Percentiles rank a stretch among this genome's conserved stretches.
These are phyloP conservation scores for Themeda triandra DNA, from an alignment of 176 grass and related monocot species.

Conservation along the genomic window DNA sequence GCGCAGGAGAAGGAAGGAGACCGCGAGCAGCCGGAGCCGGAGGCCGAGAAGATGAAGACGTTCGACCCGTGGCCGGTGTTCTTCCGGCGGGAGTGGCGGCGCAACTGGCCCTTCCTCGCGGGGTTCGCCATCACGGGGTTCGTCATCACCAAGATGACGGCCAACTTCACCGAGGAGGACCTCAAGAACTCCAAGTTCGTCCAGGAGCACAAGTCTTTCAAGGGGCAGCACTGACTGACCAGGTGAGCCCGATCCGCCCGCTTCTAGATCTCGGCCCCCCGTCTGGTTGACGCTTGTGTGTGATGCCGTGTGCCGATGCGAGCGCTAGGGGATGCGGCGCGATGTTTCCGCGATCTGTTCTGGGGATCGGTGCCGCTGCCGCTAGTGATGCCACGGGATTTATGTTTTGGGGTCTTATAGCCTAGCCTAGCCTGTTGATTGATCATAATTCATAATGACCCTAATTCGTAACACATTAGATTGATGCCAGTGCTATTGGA, in stretches of 20 bases:
- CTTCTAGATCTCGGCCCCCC: not conserved
- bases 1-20: not conserved
- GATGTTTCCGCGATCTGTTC: not conserved
- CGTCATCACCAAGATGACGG: slow-evolving; percentile 63
- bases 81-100: slow-evolving; percentile 74
- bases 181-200: slow-evolving; percentile 72
- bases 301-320: not conserved
- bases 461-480: too few relatives aligned
- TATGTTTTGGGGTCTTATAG: not conserved
- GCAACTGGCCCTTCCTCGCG: slow-evolving; percentile 80
- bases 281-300: not conserved
- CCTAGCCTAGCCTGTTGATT: not conserved
- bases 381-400: not conserved
- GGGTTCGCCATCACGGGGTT: slow-evolving; percentile 73
- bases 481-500: not conserved
- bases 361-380: not conserved
- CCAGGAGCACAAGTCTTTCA: slow-evolving; percentile 44
- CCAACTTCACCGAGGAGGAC: slow-evolving; percentile 68
- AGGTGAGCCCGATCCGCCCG: not conserved
- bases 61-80: slow-evolving; percentile 98
- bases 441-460: not conserved
- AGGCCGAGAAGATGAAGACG: slow-evolving; percentile 32
- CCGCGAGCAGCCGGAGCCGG: not conserved
- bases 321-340: not conserved
- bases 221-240: slow-evolving; percentile 25